These are phyloP conservation scores for Neoboletus brunneissimus DNA, from an alignment of 768 basidiomycete genomes.

Conservation along the genomic window DNA sequence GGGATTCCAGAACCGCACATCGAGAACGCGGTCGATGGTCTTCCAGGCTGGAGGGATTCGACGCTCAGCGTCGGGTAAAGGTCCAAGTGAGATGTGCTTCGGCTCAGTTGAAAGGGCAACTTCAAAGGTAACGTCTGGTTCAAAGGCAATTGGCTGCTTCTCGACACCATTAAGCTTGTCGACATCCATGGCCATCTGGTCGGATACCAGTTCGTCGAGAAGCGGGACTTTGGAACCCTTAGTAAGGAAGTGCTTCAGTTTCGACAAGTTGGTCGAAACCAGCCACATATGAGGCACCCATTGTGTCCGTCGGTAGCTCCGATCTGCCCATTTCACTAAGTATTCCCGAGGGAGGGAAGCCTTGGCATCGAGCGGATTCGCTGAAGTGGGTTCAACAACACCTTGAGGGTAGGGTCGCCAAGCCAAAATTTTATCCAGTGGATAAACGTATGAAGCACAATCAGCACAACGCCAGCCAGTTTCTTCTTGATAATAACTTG, in stretches of 20 bases:
- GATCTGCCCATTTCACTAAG: slow-evolving; percentile 82
- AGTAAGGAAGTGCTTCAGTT: slow-evolving; percentile 74
- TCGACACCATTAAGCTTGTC: slow-evolving; percentile 25
- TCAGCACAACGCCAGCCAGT: slow-evolving; percentile 71
- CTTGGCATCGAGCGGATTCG: slow-evolving; percentile 51
- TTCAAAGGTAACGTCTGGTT: slow-evolving; percentile 38
- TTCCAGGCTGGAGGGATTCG: slow-evolving; percentile 81
- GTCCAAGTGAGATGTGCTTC: slow-evolving; percentile 27
- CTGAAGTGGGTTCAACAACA: slow-evolving; percentile 50
- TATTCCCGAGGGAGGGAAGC: slow-evolving; percentile 80
- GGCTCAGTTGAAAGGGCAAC: slow-evolving; percentile 31
- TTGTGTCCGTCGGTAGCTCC: slow-evolving; percentile 74
- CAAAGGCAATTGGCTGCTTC: slow-evolving; percentile 35
- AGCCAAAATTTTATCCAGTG: slow-evolving; percentile 82
- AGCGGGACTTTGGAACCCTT: slow-evolving; percentile 69
- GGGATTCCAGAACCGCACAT: slow-evolving; percentile 66
- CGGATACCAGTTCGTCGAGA: slow-evolving; percentile 44
- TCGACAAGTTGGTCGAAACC: slow-evolving; percentile 56
- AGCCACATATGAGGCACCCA: slow-evolving; percentile 97
- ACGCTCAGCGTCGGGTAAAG: slow-evolving; percentile 67
- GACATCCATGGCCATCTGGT: slow-evolving; percentile 24
- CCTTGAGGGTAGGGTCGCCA: slow-evolving; percentile 81
- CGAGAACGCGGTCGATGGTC: slow-evolving; percentile 88
- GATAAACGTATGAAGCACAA: slow-evolving; percentile 68
- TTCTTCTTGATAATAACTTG: slow-evolving; percentile 55